Evolutionary conservation across 108 stramenopile species (phyloP).

Genomic region (Pseudonitzschia pungens): DNA sequence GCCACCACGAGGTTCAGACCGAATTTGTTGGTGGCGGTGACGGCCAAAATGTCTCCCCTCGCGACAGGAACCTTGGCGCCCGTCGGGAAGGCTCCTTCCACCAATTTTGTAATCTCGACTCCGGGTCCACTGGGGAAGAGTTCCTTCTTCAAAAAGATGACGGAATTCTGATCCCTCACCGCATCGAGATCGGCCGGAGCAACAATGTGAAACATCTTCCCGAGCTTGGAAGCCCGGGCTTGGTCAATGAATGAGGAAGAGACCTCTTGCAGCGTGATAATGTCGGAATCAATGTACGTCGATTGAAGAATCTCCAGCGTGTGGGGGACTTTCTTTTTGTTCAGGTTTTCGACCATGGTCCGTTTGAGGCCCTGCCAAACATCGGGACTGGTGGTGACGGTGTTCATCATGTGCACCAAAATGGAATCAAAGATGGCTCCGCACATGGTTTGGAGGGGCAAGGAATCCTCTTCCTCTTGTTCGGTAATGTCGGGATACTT

Average conservation of each 20-base stretch:
- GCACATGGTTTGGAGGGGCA: slow-evolving; percentile 89
- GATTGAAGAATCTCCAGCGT: slow-evolving; percentile 84
- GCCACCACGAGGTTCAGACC: slow-evolving; percentile 61
- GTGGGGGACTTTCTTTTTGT: slow-evolving; percentile 85
- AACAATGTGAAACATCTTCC: slow-evolving; percentile 58
- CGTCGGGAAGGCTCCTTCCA: slow-evolving; percentile 49
- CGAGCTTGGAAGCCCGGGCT: slow-evolving; percentile 54
- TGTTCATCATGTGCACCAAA: slow-evolving; percentile 94
- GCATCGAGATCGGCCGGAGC: slow-evolving; percentile 50
- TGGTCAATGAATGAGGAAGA: slow-evolving; percentile 79
- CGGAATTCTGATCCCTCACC: slow-evolving; percentile 86
- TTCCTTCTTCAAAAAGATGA: slow-evolving; percentile 67
- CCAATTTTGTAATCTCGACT: slow-evolving; percentile 60
- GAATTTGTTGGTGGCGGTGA: slow-evolving; percentile 43
- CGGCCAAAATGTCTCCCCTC: slow-evolving; percentile 76
- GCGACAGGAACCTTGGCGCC: slow-evolving; percentile 73
- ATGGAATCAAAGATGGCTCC: slow-evolving; percentile 93
- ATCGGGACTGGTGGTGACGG: slow-evolving; percentile 50
- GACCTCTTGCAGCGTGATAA: slow-evolving; percentile 92
- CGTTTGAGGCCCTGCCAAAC: slow-evolving; percentile 85
- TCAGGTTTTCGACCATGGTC: slow-evolving; percentile 87
- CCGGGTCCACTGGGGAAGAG: slow-evolving; percentile 52
- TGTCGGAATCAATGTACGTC: slow-evolving; percentile 79
- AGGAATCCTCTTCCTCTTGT: slow-evolving; percentile 80
- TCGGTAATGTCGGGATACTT: slow-evolving; percentile 91